phyloP scores from a whole-genome alignment of 192 early-diverging fungal species.

The Jimgerdemannia flammicorona region DNA sequence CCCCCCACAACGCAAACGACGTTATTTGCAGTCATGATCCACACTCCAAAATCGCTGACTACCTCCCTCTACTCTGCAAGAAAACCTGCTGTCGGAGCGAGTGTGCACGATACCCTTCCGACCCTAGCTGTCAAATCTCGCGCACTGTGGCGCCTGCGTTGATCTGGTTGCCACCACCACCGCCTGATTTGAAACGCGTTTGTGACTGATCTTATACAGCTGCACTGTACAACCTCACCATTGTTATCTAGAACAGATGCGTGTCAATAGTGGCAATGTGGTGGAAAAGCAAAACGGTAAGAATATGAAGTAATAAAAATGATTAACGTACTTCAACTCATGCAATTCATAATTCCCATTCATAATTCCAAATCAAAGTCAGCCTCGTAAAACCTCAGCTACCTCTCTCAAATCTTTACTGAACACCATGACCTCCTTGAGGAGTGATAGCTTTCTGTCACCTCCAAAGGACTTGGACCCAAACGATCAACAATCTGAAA shows the following conservation, averaged over 20 bases:
- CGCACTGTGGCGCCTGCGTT: conserved; percentile 72
- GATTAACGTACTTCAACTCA: conserved; percentile 66
- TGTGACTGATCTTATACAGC: conserved; percentile 67
- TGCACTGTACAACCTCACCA: conserved; percentile 59
- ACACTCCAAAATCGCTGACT: conserved; percentile 69
- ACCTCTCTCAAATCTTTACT: conserved; percentile 81
- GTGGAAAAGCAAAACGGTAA: too few species aligned
- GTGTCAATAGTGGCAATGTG: too few species aligned
- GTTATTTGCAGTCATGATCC: conserved; percentile 65
- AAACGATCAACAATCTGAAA: too few species aligned
- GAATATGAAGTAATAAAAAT: neutral
- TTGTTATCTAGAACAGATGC: conserved; percentile 83
- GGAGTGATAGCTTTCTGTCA: too few species aligned
- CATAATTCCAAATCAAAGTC: too few species aligned
- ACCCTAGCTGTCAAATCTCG: conserved; percentile 59
- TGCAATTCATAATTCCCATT: conserved; percentile 80
- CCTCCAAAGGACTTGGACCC: too few species aligned
- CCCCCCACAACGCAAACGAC: conserved; percentile 52
- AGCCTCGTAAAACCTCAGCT: conserved; percentile 61
- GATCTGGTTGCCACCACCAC: conserved; percentile 46
- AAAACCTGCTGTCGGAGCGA: conserved; percentile 79
- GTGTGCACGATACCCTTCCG: conserved; percentile 71
- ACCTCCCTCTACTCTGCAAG: conserved; percentile 70
- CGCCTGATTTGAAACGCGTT: conserved; percentile 55
- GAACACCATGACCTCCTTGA: conserved; percentile 80